Percentiles rank a stretch among this genome's conserved stretches.
Conservation (phyloP, 768 basidiomycete genomes). For the Tremella fuciformis region DNA sequence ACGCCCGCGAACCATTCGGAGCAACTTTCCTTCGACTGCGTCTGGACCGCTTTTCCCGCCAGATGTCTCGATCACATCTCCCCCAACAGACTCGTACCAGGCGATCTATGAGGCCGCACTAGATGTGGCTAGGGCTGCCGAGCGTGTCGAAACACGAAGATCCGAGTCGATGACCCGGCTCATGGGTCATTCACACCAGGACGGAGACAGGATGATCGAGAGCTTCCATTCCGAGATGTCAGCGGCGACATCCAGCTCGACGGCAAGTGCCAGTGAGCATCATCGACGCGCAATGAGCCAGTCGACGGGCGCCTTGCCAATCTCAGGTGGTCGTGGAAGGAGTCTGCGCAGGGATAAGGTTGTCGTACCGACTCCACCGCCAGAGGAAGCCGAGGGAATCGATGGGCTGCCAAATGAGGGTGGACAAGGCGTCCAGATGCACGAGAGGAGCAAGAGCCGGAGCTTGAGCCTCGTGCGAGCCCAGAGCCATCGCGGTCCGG, state of each 20-base stretch:
- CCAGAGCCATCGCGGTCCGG: slow-evolving; percentile 55
- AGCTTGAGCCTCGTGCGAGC: slow-evolving; percentile 42
- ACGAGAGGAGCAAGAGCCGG: slow-evolving; percentile 35
- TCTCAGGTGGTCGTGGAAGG: slow-evolving; percentile 17
- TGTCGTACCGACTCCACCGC: slow-evolving; percentile 3
- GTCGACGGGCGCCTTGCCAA: slow-evolving; percentile 20
- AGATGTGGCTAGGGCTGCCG: slow-evolving; percentile 48
- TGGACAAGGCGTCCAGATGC: slow-evolving; percentile 12
- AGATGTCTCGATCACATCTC: slow-evolving; percentile 14
- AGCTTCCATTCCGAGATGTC: slow-evolving; percentile 71
- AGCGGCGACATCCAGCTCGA: slow-evolving; percentile 10
- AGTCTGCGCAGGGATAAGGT: slow-evolving; percentile 14
- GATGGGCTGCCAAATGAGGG: slow-evolving; percentile 27
- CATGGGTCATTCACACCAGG: slow-evolving; percentile 49
- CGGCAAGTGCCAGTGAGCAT: neutral
- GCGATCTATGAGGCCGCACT: slow-evolving; percentile 49
- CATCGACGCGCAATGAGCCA: slow-evolving; percentile 8
- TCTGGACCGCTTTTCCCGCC: slow-evolving; percentile 5
- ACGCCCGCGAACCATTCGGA: neutral
- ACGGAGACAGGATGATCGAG: slow-evolving; percentile 62
- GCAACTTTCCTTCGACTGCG: neutral
- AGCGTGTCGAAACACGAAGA: slow-evolving; percentile 31
- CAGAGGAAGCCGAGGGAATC: slow-evolving; percentile 17
- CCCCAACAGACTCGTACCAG: slow-evolving; percentile 22
- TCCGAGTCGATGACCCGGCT: slow-evolving; percentile 6